Evolutionary conservation across 129 eudicot genomes (phyloP).

Genomic region (Oenanthe sinensis): DNA sequence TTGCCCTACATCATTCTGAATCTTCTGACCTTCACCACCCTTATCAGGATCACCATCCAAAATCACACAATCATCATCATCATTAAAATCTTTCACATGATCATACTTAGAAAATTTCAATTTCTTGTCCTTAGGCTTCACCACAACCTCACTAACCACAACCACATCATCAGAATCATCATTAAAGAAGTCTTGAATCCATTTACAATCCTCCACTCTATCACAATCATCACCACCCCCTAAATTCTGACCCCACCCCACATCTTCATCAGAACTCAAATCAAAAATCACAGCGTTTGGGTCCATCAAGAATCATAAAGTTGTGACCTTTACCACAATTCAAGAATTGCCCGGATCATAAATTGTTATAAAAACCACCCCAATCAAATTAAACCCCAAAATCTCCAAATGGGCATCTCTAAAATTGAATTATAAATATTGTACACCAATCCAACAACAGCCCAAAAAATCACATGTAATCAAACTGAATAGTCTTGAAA

Average conservation of each 20-base stretch:
- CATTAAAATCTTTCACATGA: slow-evolving; percentile 9
- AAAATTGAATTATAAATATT: not conserved
- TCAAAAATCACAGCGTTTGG: slow-evolving; percentile 30
- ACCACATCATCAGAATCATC: slow-evolving; percentile 57
- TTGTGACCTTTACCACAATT: not conserved
- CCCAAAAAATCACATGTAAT: not conserved
- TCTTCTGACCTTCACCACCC: slow-evolving; percentile 17
- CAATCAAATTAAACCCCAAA: slow-evolving; percentile 3
- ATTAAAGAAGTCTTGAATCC: slow-evolving; percentile 40
- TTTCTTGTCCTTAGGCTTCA: slow-evolving; percentile 29
- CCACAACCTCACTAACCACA: slow-evolving; percentile 42
- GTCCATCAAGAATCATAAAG: slow-evolving; percentile 27
- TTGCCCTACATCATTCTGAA: slow-evolving; percentile 4
- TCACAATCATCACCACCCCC: slow-evolving; percentile 6
- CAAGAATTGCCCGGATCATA: not conserved
- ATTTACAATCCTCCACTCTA: slow-evolving; percentile 25
- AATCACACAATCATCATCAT: slow-evolving; percentile 67
- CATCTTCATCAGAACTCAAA: slow-evolving; percentile 67
- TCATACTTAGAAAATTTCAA: slow-evolving; percentile 5
- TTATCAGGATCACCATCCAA: slow-evolving; percentile 79
- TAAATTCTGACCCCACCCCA: slow-evolving; percentile 21
- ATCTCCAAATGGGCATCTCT: not conserved
- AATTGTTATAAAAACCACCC: not conserved
- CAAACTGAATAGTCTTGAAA: not conserved
- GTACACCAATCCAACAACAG: not conserved